Conservation (phyloP, 176 grass and related monocot genomes). For the Phragmites australis region DNA sequence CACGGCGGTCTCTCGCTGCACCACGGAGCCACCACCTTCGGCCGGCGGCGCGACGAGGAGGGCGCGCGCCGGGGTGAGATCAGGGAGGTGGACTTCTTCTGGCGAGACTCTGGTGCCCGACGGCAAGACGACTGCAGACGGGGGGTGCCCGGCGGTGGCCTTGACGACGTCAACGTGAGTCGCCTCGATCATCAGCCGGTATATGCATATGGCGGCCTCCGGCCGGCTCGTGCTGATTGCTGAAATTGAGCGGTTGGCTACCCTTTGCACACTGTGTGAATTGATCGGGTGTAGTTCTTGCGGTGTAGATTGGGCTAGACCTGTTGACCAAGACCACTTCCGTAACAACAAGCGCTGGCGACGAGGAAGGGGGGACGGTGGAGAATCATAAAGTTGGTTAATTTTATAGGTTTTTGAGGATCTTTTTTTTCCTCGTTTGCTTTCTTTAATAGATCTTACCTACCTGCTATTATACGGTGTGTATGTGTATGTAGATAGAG, state of each 20-base stretch:
- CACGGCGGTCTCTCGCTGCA: constrained; percentile 16
- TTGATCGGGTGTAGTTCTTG: constrained; percentile 15
- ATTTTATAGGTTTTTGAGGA: not conserved
- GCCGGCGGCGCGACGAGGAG: not conserved
- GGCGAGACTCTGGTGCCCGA: constrained; percentile 11
- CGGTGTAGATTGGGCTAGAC: constrained; percentile 41
- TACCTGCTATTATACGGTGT: not conserved
- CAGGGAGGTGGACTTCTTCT: constrained; percentile 59
- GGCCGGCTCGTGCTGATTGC: not conserved
- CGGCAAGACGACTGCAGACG: not conserved
- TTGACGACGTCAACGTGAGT: constrained; percentile 47
- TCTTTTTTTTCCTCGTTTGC: not conserved
- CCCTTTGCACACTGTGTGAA: not conserved
- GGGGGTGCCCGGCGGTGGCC: not conserved
- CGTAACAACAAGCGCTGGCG: not conserved
- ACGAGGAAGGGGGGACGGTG: not conserved
- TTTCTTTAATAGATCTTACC: not conserved
- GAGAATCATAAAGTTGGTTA: constrained; percentile 34
- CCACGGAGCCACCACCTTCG: not conserved
- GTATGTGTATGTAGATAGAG: constrained; percentile 18
- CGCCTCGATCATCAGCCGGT: not conserved
- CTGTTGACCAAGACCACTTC: constrained; percentile 23
- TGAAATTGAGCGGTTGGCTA: not conserved
- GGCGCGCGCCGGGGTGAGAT: constrained; percentile 30
- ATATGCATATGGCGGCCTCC: not conserved